Base-by-base conservation (phyloP, 75 land plant genomes). In the Selaginella tamariscina region DNA sequence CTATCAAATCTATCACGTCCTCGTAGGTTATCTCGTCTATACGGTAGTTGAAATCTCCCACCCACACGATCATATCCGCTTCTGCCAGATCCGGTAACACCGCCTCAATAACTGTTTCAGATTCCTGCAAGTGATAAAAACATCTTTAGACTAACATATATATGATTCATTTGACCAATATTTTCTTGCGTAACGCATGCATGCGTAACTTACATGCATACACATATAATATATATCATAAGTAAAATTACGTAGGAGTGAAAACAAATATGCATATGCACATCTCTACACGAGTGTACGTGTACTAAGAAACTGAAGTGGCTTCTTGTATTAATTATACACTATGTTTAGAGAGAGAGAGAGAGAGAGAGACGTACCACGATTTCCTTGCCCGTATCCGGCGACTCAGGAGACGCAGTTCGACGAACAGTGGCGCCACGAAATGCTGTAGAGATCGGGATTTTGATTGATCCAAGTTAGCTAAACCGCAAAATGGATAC, bases 31-130 rank as follows among this genome's bases (percentile, higher is more conserved):
- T 75, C 9, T 78, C 82, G 79, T 73, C 64, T 56, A 93, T 83
- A 30, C 98, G 73, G 74, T 93, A 93, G 74, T 93, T 93, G 74
- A 93, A 83, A 64, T 93, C 98, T 57, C 98, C 98, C 60, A 89
- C 70, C 80, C 92, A 93, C 23, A 93, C 69, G 29, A 93, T 78
- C 80, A 93, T 74, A 56, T 89, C 95, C 69, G 95, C 90, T 67
- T 89, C 98, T 30, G 90, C 75, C 11, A 93, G 68, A 54, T 93
- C 95, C 27, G 98, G 88, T 33, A 32, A 74, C 33, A 32, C 74
- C 1, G 23, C 62, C 5, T 23, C 32, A 1, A 30, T 56, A 20
- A 23, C 71, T 22, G 64, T 22, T 26, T 70, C 71, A 18, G 15
- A 1, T 11, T 70, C 71, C 71, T 70, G 71, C n/a, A 1, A 24